Percentiles rank a stretch among this genome's conserved stretches.
These are phyloP conservation scores for Penicillium sp. DNA, from an alignment of 2,329 filamentous ascomycete species.

Conservation along the genomic window DNA sequence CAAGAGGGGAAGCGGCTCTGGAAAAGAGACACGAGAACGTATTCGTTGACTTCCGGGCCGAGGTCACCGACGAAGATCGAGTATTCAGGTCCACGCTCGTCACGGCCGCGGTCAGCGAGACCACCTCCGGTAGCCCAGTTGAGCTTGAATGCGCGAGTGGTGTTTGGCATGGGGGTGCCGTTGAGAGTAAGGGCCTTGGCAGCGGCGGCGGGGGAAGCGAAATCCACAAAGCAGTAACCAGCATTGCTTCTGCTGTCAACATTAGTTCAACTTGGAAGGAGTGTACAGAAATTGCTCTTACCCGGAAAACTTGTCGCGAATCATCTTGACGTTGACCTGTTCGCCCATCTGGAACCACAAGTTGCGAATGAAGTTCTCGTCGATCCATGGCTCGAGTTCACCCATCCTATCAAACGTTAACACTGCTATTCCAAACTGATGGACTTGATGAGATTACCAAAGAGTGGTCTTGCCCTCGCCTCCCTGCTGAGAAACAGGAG, in stretches of 20 bases:
- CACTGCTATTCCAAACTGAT: too few species aligned
- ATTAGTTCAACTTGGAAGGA: conserved; percentile 31
- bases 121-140: conserved; percentile 99
- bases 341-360: conserved; percentile 93
- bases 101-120: conserved; percentile 81
- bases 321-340: conserved; percentile 98
- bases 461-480: conserved; percentile 56
- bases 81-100: conserved; percentile 93
- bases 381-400: conserved; percentile 98
- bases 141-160: conserved; percentile 91
- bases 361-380: conserved; percentile 96
- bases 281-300: conserved; percentile 45
- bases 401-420: conserved; percentile 72
- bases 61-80: conserved; percentile 98
- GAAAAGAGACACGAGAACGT: conserved; percentile 94
- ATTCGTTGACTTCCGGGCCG: conserved; percentile 97
- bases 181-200: conserved; percentile 88
- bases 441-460: conserved; percentile 51
- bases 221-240: conserved; percentile 98
- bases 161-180: conserved; percentile 86
- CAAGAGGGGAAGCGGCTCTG: conserved; percentile 93
- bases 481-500: conserved; percentile 47
- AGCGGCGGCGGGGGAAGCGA: conserved; percentile 74
- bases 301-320: conserved; percentile 98
- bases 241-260: conserved; percentile 69